These are phyloP conservation scores for Arabidopsis lyrata DNA, from an alignment of 441 rosid genomes.

Conservation along the genomic window DNA sequence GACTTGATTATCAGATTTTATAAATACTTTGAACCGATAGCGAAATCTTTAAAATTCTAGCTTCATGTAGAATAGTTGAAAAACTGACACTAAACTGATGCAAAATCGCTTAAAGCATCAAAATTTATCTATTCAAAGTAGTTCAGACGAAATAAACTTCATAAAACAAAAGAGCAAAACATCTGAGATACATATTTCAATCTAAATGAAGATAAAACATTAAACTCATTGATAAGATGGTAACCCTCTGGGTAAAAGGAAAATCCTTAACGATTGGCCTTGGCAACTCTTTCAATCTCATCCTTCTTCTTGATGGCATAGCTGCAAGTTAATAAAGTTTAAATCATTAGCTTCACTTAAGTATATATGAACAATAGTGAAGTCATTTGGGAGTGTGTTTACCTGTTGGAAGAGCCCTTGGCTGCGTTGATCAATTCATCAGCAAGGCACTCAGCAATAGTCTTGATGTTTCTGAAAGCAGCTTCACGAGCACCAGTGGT, in stretches of 20 bases:
- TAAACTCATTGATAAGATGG: conserved; percentile 22
- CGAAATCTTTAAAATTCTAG: background rate
- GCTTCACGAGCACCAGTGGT: conserved; percentile 78
- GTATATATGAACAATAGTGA: background rate
- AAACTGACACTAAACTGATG: background rate
- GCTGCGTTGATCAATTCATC: conserved; percentile 82
- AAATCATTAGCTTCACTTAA: background rate
- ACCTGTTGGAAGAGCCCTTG: conserved; percentile 75
- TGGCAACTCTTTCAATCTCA: conserved; percentile 67
- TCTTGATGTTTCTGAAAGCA: conserved; percentile 76
- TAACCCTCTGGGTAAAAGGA: conserved; percentile 2
- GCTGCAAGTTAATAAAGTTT: conserved; percentile 32
- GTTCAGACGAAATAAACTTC: conserved; percentile 37
- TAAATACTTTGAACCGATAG: background rate
- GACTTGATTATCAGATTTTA: too few relatives aligned
- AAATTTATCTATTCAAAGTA: conserved; percentile 29
- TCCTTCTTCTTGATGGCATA: conserved; percentile 75
- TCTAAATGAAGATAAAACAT: conserved; percentile 39
- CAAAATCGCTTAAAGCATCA: conserved; percentile 14
- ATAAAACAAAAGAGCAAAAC: conserved; percentile 26
- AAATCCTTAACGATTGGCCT: conserved; percentile 48
- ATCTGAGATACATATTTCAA: conserved; percentile 24
- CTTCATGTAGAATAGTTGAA: background rate
- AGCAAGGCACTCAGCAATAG: conserved; percentile 77
- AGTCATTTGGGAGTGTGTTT: background rate